Evolutionary conservation across 2,329 filamentous ascomycete genomes (phyloP).

Genomic region (Ceratocystis cacaofunesta): DNA sequence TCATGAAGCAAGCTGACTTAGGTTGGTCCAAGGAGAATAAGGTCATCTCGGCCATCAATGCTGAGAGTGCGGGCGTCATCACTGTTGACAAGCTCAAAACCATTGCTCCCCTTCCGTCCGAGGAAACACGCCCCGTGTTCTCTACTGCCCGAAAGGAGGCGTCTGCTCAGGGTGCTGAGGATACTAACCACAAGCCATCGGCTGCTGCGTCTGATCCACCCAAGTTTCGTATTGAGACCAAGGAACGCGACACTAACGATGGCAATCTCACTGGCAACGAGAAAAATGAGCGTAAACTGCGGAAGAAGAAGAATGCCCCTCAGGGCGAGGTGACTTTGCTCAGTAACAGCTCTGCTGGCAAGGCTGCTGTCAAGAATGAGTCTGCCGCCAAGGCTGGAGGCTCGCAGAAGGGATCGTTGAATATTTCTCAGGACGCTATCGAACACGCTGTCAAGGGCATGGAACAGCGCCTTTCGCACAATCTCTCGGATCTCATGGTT

Average conservation of each 20-base stretch:
- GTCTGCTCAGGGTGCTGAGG: slow-evolving; percentile 19
- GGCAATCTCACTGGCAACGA: slow-evolving; percentile 28
- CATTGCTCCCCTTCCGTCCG: slow-evolving; percentile 32
- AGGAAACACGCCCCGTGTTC: slow-evolving; percentile 28
- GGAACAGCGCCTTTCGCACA: slow-evolving; percentile 35
- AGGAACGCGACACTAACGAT: slow-evolving; percentile 13
- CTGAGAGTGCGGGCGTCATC: slow-evolving; percentile 57
- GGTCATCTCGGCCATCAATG: slow-evolving; percentile 64
- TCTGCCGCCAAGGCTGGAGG: slow-evolving; percentile 7
- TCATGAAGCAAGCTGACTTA: slow-evolving; percentile 74
- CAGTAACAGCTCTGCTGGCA: slow-evolving; percentile 26
- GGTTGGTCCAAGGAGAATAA: slow-evolving; percentile 88
- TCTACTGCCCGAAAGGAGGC: slow-evolving; percentile 27
- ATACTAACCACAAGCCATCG: neutral
- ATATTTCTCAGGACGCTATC: slow-evolving; percentile 32
- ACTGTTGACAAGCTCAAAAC: slow-evolving; percentile 55
- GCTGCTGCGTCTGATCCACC: slow-evolving; percentile 20
- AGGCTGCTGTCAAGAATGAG: slow-evolving; percentile 18
- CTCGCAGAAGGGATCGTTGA: slow-evolving; percentile 16
- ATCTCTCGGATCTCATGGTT: slow-evolving; percentile 37
- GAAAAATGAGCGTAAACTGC: slow-evolving; percentile 44
- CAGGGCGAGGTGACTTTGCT: slow-evolving; percentile 31
- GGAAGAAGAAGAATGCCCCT: slow-evolving; percentile 50
- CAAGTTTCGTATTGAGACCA: slow-evolving; percentile 29
- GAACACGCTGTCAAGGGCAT: slow-evolving; percentile 40